Base-by-base conservation (phyloP, 2,329 filamentous ascomycete genomes). In the Periconia macrospinosa region DNA sequence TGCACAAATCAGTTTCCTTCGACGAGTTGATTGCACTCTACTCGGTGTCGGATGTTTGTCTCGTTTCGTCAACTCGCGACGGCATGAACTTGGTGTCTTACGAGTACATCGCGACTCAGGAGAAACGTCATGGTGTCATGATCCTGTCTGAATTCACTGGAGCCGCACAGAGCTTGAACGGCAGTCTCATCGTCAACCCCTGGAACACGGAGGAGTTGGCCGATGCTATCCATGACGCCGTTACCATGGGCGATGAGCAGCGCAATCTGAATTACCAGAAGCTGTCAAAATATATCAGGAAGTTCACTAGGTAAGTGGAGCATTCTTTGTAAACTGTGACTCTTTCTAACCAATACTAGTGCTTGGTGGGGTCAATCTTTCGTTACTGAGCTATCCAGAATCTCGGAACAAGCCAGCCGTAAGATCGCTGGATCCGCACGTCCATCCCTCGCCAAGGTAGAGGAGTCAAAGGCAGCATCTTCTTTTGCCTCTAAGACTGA, bases 71-170 rank as follows among this genome's bases (percentile, higher is more conserved):
- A 2, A 97, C 91, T n/a, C 89, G 94, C 47, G 94, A 99, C 71
- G 94, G 94, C 68, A 99, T 99, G 94, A 99, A 99, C 75, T 82
- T 99, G 30, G 94, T 97, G 30, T 95, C 92, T 0, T 97, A 97
- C 76, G 93, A 99, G 76, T 99, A 97, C 78, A 97, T 99, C 61
- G 93, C 93, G 20, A 91, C 90, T 2, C 93, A 99, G 71, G 85
- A 90, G 64, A 87, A 95, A 69, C 88, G 91, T 48, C 91, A 97
- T 70, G 94, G 94, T 54, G 89, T 91, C 57, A 88, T 99, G 85
- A 92, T 99, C 52, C 84, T 99, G 30, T 97, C 92, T 45, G 94
- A 99, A 73, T 97, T 99, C 70, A 92, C 94, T 0, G 94, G 94
- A 42, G 94, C 94, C 8, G 93, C 94, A 0, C 94, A 97, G 76